Base-by-base conservation (phyloP, 139 green algal species). In the Chlorella sp. region DNA sequence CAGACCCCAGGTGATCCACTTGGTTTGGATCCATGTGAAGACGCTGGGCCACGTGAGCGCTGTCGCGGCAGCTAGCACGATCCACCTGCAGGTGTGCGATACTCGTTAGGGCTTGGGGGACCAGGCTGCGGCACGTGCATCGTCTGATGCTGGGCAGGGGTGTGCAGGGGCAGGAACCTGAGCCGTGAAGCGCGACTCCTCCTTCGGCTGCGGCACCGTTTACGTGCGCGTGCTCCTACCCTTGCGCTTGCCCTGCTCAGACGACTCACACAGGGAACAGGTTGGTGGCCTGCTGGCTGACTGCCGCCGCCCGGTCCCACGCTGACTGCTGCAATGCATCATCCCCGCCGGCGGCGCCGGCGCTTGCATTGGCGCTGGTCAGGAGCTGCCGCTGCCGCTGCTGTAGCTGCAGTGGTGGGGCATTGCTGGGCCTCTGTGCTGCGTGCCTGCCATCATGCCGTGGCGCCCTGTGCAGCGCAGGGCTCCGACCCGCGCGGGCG, bases 21-120 rank as follows among this genome's bases (percentile, higher is more conserved):
- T 33, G 2, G 49, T 71, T 2, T 51, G 33, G 51, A 78, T 35
- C 49, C 85, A 93, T 20, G 64, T 69, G 60, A 90, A 88, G 5
- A 77, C 26, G 26, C 69, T 29, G 1, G 88, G 89, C 27, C 76
- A 67, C 27, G 59, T n/a, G 35, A 91, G 55, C 3, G 80, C 87
- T 61, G 81, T 29, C 0, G 42, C 55, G 1, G 77, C 83, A 0
- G 70, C 84, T 23, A 82, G 36, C n/a, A 86, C 63, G 31, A 94
- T 77, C 70, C 83, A 92, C 0, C 62, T 68, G 30, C 62, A 68
- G 6, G 31, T 23, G 22, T 26, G 42, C 42, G 17, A 55, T 55
- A 10, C 42, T 55, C 17, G 42, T 55, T 17, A 55, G 10, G 10
- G 10, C 42, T 55, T 55, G 10, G 42, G 17, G 17, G 10, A 55